Percentiles rank a stretch among this genome's conserved stretches.
These are phyloP conservation scores for Picea engelmannii DNA, from an alignment of 83 land plant genomes.

Conservation along the genomic window DNA sequence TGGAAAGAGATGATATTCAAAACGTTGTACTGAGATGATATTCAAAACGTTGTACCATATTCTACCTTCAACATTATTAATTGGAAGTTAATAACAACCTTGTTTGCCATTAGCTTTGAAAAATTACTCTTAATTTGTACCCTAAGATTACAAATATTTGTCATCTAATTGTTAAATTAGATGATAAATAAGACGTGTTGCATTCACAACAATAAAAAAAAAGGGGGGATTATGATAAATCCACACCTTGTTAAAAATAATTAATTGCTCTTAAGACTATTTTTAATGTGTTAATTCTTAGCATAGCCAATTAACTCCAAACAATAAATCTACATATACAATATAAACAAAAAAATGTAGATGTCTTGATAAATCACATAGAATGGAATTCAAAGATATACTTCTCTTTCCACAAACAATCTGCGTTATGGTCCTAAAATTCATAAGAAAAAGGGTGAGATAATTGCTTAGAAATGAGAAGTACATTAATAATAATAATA, in stretches of 20 bases:
- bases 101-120: not conserved
- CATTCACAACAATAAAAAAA: not conserved
- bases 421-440: not conserved
- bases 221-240: too few relatives aligned
- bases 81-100: not conserved
- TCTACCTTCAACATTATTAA: constrained; percentile 5
- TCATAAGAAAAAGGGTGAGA: not conserved
- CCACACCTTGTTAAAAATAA: not conserved
- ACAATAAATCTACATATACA: not conserved
- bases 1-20: not conserved
- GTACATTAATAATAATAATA: not conserved
- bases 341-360: not conserved
- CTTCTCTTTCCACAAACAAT: not conserved
- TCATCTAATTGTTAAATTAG: not conserved
- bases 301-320: not conserved
- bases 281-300: not conserved
- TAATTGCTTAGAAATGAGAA: not conserved
- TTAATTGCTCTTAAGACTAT: not conserved
- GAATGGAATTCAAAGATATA: not conserved
- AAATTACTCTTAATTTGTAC: not conserved
- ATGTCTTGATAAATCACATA: not conserved
- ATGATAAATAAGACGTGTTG: not conserved
- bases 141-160: not conserved
- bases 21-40: not conserved
- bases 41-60: not conserved